Conservation (phyloP, 2,329 filamentous ascomycete species). For the Talaromyces sp. region DNA sequence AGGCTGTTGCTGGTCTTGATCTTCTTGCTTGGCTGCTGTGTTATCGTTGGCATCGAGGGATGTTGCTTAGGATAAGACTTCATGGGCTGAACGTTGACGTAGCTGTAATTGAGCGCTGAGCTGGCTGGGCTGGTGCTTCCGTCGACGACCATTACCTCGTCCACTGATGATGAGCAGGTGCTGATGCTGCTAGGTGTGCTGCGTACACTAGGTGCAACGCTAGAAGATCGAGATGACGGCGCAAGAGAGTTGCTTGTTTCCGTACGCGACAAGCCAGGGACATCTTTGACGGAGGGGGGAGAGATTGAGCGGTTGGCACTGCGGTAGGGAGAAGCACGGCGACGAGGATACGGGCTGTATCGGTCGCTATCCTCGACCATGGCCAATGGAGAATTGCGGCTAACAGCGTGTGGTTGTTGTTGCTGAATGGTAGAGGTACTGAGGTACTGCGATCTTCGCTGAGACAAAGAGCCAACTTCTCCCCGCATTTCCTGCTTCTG, state of each 20-base stretch:
- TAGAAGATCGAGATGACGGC: slow-evolving; percentile 44
- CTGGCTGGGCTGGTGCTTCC: slow-evolving; percentile 33
- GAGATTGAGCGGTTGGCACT: slow-evolving; percentile 40
- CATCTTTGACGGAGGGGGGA: slow-evolving; percentile 45
- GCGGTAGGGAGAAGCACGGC: slow-evolving; percentile 36
- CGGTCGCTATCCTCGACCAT: slow-evolving; percentile 34
- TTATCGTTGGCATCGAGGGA: slow-evolving; percentile 23
- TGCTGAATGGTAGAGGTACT: slow-evolving; percentile 19
- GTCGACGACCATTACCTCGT: slow-evolving; percentile 39
- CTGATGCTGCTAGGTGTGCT: slow-evolving; percentile 46
- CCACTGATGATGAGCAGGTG: slow-evolving; percentile 37
- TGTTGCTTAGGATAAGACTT: slow-evolving; percentile 34
- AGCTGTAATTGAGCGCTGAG: slow-evolving; percentile 35
- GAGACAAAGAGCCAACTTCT: slow-evolving; percentile 27
- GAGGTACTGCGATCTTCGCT: slow-evolving; percentile 29
- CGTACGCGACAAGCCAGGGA: slow-evolving; percentile 43
- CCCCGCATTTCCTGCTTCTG: slow-evolving; percentile 36
- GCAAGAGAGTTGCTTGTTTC: slow-evolving; percentile 43
- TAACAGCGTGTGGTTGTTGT: slow-evolving; percentile 28
- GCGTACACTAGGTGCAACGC: slow-evolving; percentile 43
- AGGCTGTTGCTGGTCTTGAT: slow-evolving; percentile 35
- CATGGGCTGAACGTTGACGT: slow-evolving; percentile 28
- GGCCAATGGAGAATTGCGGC: slow-evolving; percentile 33
- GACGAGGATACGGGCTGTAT: slow-evolving; percentile 40
- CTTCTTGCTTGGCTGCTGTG: slow-evolving; percentile 43